phyloP scores from a whole-genome alignment of 345 rosid species.

The Bruguiera gymnorhiza region DNA sequence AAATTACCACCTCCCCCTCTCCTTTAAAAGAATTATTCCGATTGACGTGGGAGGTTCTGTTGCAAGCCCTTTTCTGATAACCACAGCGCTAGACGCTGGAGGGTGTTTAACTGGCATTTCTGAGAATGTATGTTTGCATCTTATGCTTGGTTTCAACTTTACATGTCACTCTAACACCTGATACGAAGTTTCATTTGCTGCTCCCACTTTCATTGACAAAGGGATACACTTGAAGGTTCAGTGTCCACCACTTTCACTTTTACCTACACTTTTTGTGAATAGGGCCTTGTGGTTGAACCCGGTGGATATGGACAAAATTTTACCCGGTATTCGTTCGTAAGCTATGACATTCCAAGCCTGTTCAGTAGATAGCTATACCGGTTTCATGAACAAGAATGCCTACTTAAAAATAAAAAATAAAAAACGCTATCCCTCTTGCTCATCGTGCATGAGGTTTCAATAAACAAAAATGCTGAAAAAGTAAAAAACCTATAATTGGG shows the following conservation, averaged over 20 bases:
- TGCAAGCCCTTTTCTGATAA: background rate
- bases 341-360: no score
- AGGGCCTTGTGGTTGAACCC: background rate
- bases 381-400: no score
- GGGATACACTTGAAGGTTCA: background rate
- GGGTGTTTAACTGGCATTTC: background rate
- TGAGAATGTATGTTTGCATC: constrained; percentile 11
- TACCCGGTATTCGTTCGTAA: no score
- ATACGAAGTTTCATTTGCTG: background rate
- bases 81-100: background rate
- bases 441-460: no score
- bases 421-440: no score
- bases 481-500: no score
- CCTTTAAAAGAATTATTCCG: constrained; percentile 6
- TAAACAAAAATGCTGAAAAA: no score
- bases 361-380: no score
- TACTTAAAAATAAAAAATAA: no score
- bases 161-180: constrained; percentile 9
- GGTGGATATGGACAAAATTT: background rate
- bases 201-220: background rate
- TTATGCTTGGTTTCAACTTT: constrained; percentile 18
- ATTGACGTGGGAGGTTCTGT: background rate
- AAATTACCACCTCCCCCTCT: no score
- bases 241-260: constrained; percentile 5
- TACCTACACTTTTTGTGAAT: background rate